Percentiles rank a stretch among this genome's conserved stretches.
Evolutionary conservation across 805 yeast genomes (phyloP).

Genomic region (Clavispora vitiphila): DNA sequence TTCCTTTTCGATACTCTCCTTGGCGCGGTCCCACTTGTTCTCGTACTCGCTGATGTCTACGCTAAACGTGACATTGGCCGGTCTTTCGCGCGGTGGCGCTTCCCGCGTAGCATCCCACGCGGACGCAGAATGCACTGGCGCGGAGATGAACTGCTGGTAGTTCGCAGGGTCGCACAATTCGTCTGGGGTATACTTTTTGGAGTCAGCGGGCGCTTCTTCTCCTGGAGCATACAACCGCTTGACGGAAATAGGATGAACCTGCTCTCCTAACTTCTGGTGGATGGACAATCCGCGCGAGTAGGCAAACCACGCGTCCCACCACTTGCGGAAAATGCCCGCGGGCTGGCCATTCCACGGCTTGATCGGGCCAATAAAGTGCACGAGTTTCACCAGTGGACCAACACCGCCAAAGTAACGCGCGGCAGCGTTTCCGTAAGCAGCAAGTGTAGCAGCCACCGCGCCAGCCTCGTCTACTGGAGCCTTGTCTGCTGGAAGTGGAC

Average conservation of each 20-base stretch:
- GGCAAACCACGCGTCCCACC: constrained; percentile 39
- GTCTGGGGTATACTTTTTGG: constrained; percentile 11
- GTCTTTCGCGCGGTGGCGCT: constrained; percentile 32
- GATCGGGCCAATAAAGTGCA: constrained; percentile 63
- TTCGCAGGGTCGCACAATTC: constrained; percentile 28
- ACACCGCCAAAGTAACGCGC: constrained; percentile 4
- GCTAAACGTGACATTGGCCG: constrained; percentile 7
- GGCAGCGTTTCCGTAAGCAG: constrained; percentile 4
- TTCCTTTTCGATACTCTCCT: neutral
- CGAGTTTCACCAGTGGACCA: constrained; percentile 38
- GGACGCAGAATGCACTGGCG: neutral
- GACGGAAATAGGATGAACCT: constrained; percentile 3
- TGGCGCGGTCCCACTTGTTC: constrained; percentile 27
- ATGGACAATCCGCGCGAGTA: constrained; percentile 24
- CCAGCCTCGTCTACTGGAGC: neutral
- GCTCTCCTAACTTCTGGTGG: constrained; percentile 13
- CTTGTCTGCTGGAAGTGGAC: no score
- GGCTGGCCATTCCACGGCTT: constrained; percentile 49
- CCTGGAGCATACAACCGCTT: constrained; percentile 3
- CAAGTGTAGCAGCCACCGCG: neutral
- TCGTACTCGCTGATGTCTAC: constrained; percentile 14
- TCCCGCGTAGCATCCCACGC: constrained; percentile 42
- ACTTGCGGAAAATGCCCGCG: constrained; percentile 20
- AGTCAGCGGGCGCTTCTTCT: neutral
- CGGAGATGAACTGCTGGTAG: constrained; percentile 19